These are phyloP conservation scores for carrot (Daucus carota) DNA, from an alignment of 129 eudicot genomes.

Conservation along the genomic window DH1_v3.0 NC_030382.2:57167501-57168000, in stretches of 20 bases:
- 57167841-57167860: background rate
- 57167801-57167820: background rate
- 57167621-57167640: conserved; percentile 83
- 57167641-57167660: conserved; percentile 96
- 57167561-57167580: conserved; percentile 93
- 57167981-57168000: conserved; percentile 97
- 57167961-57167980: conserved; percentile 53
- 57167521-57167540: conserved; percentile 38
- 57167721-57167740: conserved; percentile 96
- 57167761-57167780: conserved; percentile 76
- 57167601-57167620: conserved; percentile 63
- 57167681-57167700: conserved; percentile 67
- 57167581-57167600: conserved; percentile 21
- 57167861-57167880: background rate
- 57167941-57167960: conserved; percentile 1
- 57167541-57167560: conserved; percentile 95
- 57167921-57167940: background rate
- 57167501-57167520: conserved; percentile 3
- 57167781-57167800: background rate
- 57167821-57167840: background rate
- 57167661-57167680: conserved; percentile 87
- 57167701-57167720: conserved; percentile 77
- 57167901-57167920: background rate
- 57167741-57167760: conserved; percentile 71
- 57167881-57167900: background rate